Evolutionary conservation across 352 stramenopile species (phyloP), one percentile per base, ranked within the genome.

Genomic region (Thalassiosira oceanica): DNA sequence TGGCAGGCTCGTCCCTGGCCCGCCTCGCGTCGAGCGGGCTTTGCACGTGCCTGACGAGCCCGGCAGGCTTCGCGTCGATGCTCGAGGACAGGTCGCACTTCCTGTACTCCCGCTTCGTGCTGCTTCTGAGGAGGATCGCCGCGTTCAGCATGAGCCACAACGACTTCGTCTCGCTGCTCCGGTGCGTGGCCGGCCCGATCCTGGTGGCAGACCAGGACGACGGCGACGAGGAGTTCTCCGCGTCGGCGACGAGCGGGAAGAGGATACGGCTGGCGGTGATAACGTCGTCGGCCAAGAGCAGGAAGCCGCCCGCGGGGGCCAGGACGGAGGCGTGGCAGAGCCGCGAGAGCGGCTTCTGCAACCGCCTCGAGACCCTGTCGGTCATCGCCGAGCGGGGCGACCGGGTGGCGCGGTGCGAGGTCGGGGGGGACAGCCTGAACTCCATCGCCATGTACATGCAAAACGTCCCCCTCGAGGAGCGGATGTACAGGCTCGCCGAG

Each of bases 131-230:
- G 44, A 55, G 78, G 6, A 78, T 92, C 43, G 80, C 85, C 31
- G 67, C 82, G 16, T 90, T 90, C 41, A 81, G 72, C 42, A 91
- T 91, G 84, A 86, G 82, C 3, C 85, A 90, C 49, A 84, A 64
- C 18, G 86, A 93, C 61, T 93, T 93, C 66, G 74, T 90, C 11
- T 77, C 65, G 8, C 64, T 90, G 23, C 45, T 93, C 13, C 56
- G 83, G 31, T 86, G 73, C 31, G 74, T 88, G 37, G 80, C 74
- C 35, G 76, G 80, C 8, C 84, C 86, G n/a, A 67, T 91, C 21
- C 67, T 91, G 3, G 29, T 80, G 2, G 71, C 63, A 21, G 63
- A 80, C 51, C 53, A 74, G 29, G 44, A 78, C 46, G 52, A 79
- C 42, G 60, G 36, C 11, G 57, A 64, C 23, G 37, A 7, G 5